Evolutionary conservation across 192 early-diverging fungal genomes (phyloP).

Genomic region (Kickxella alabastrina): DNA sequence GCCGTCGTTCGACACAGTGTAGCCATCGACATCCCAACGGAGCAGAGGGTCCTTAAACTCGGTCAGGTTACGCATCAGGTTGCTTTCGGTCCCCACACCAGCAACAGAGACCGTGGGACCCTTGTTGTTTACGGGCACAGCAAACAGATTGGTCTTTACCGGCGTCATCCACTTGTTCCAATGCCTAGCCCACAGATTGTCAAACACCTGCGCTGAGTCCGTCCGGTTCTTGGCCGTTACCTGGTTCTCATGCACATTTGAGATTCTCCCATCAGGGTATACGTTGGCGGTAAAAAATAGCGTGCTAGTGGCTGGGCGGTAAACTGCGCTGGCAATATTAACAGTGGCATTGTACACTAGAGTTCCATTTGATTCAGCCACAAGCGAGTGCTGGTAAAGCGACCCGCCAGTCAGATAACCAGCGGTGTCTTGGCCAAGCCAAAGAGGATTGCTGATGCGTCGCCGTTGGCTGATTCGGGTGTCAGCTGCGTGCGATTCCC

Average conservation of each 20-base stretch:
- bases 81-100: constrained; percentile 19
- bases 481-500: constrained; percentile 9
- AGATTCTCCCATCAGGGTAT: constrained; percentile 51
- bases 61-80: constrained; percentile 12
- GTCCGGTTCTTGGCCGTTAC: constrained; percentile 30
- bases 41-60: constrained; percentile 24
- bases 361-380: constrained; percentile 4
- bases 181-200: constrained; percentile 70
- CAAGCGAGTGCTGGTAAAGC: constrained; percentile 23
- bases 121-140: constrained; percentile 16
- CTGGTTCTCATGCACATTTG: constrained; percentile 32
- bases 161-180: constrained; percentile 64
- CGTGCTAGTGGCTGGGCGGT: background rate
- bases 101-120: background rate
- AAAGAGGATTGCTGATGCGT: constrained; percentile 13
- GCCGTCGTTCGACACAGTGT: constrained; percentile 61
- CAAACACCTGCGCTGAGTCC: constrained; percentile 59
- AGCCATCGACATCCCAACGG: constrained; percentile 53
- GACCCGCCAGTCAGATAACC: constrained; percentile 19
- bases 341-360: constrained; percentile 19
- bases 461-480: background rate
- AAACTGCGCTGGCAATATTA: constrained; percentile 2
- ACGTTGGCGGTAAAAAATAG: constrained; percentile 32
- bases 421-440: constrained; percentile 10
- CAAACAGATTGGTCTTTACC: constrained; percentile 30